Evolutionary conservation across 208 protist species (phyloP).

Genomic region (Trypanosoma theileri): DNA sequence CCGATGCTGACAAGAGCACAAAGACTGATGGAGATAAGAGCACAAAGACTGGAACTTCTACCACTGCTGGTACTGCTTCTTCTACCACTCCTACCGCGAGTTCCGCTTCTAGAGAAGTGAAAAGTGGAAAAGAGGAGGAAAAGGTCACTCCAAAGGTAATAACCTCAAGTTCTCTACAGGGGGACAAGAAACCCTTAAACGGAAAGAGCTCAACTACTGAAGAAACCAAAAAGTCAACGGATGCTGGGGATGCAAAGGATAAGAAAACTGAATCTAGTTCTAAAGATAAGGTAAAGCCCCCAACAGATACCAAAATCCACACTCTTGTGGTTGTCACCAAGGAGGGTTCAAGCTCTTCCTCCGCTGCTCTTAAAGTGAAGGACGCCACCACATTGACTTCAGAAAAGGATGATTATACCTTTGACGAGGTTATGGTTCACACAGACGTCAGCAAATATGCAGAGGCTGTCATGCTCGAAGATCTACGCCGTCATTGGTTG

Average conservation of each 20-base stretch:
- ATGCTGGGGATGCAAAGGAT: slow-evolving; percentile 24
- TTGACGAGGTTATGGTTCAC: slow-evolving; percentile 56
- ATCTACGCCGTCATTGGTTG: slow-evolving; percentile 58
- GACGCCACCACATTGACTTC: slow-evolving; percentile 39
- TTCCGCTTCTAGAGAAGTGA: neutral
- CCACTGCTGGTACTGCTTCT: neutral
- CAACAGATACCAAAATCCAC: slow-evolving; percentile 40
- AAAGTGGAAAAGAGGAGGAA: neutral
- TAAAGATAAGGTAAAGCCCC: slow-evolving; percentile 10
- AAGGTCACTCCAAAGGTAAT: too few relatives aligned
- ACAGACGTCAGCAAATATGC: slow-evolving; percentile 35
- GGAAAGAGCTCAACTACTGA: slow-evolving; percentile 17
- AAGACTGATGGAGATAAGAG: too few relatives aligned
- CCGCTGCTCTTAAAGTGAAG: slow-evolving; percentile 34
- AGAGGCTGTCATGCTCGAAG: slow-evolving; percentile 41
- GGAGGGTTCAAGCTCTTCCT: neutral
- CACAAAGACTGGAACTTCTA: too few relatives aligned
- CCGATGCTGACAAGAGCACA: neutral
- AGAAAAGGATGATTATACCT: slow-evolving; percentile 37
- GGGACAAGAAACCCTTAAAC: neutral
- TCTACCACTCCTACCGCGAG: neutral
- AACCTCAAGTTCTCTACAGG: too few relatives aligned
- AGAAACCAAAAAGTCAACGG: slow-evolving; percentile 24
- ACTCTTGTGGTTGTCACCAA: slow-evolving; percentile 33
- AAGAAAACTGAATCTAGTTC: neutral